Conservation (phyloP, 1,139 yeast species). For the Yamadazyma membranifaciens region DNA sequence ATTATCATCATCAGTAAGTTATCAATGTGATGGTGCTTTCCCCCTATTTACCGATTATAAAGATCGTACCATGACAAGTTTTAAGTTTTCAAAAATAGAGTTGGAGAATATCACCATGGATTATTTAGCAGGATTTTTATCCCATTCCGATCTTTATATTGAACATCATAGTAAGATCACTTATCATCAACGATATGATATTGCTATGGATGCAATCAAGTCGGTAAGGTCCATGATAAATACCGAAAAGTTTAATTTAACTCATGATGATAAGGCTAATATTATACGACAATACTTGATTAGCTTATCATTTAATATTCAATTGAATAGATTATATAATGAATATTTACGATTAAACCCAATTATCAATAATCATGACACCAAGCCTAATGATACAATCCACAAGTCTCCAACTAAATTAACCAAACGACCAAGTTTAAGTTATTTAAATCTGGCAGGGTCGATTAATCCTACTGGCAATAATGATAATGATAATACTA, state of each 20-base stretch:
- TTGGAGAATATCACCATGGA: conserved; percentile 39
- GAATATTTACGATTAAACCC: conserved; percentile 23
- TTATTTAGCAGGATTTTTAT: conserved; percentile 30
- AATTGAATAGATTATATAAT: conserved; percentile 56
- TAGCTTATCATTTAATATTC: conserved; percentile 56
- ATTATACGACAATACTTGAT: conserved; percentile 50
- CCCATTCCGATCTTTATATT: conserved; percentile 41
- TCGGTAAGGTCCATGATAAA: conserved; percentile 18
- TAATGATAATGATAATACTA: too few relatives aligned
- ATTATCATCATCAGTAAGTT: conserved; percentile 19
- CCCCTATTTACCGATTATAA: conserved; percentile 29
- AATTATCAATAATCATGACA: too few relatives aligned
- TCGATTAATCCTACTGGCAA: background rate
- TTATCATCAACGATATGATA: conserved; percentile 16
- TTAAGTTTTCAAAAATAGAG: conserved; percentile 43
- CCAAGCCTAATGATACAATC: too few relatives aligned
- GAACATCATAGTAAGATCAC: conserved; percentile 40
- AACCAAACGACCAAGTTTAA: background rate
- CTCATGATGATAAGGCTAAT: conserved; percentile 37
- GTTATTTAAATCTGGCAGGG: background rate
- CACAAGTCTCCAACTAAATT: background rate
- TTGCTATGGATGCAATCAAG: conserved; percentile 20
- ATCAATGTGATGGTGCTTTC: conserved; percentile 14
- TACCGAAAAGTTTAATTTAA: conserved; percentile 15
- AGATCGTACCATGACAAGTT: conserved; percentile 24